Evolutionary conservation across 2,329 filamentous ascomycete genomes (phyloP), one percentile per base, ranked within the genome.

Genomic region (Fusarium sp.): DNA sequence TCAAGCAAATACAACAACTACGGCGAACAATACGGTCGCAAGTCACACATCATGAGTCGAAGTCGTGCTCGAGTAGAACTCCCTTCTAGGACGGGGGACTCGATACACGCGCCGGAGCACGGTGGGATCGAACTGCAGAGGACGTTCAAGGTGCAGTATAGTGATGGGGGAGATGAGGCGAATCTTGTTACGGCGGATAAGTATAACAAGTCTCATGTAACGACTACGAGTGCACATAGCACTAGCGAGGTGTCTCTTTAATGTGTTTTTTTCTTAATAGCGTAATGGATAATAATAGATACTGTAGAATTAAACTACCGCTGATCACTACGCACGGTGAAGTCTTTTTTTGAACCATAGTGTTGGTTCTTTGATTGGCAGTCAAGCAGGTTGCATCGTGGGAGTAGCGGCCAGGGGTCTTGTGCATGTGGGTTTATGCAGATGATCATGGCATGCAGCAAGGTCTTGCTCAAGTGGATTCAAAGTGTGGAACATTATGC

Each of bases 91-190:
- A 49, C 65, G 0, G 70, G 66, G 0, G 71, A 71, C 10, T 77
- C 75, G 0, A 66, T 73, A n/a, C 44, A 62, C 7, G 42, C 51
- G 1, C 74, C 70, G n/a, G 58, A 70, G 0, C 75, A 77, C 22
- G 75, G 75, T n/a, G 75, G 75, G 0, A 77, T 77, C 11, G 74
- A 78, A 10, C 29, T 77, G 64, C 75, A 77, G 20, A 66, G 75
- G 4, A 77, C 75, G 1, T 77, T 73, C n/a, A 62, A 74, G 0
- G 75, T 77, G 5, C 70, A 75, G 27, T 78, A 78, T 12, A 75
- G 75, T 38, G 75, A 77, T 2, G 74, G 42, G 8, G 42, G 72
- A 24, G 76, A 78, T 20, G 76, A 78, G 44, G 59, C 71, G 11
- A 71, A 73, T 24, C 63, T 78, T 20, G 70, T 78, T 2, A 56